Conservation (phyloP, 768 basidiomycete genomes). For the Amylocystis lapponica region DNA sequence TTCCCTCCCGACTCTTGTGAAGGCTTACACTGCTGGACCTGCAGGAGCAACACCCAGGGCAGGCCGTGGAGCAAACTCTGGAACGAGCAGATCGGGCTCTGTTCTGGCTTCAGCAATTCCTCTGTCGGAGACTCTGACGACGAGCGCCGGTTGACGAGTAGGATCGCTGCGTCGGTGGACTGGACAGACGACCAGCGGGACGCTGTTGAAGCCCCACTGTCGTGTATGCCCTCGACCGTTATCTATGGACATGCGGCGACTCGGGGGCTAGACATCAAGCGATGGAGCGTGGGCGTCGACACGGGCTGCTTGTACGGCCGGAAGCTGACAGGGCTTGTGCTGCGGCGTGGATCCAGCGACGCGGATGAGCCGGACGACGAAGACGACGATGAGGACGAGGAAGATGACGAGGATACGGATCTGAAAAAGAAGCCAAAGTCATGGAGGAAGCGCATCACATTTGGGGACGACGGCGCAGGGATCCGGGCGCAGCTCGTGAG, state of each 20-base stretch:
- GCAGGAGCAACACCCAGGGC: conserved; percentile 38
- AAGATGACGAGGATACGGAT: conserved; percentile 21
- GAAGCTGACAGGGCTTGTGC: conserved; percentile 61
- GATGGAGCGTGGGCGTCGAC: conserved; percentile 84
- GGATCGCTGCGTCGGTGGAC: conserved; percentile 13
- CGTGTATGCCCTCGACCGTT: conserved; percentile 71
- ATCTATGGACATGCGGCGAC: conserved; percentile 85
- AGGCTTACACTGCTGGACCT: neutral
- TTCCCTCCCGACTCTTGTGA: neutral
- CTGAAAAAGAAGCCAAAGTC: conserved; percentile 19
- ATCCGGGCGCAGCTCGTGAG: conserved; percentile 36
- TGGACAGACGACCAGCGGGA: conserved; percentile 2
- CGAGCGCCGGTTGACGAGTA: too few species aligned
- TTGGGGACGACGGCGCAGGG: conserved; percentile 52
- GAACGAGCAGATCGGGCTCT: conserved; percentile 58
- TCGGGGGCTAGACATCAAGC: conserved; percentile 73
- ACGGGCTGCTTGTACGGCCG: conserved; percentile 76
- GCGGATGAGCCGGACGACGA: neutral
- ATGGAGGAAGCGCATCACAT: conserved; percentile 34
- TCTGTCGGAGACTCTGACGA: neutral
- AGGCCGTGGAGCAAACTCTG: conserved; percentile 74
- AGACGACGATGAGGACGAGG: conserved; percentile 15
- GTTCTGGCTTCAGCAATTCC: conserved; percentile 40
- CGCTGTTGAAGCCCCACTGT: conserved; percentile 30
- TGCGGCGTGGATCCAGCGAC: conserved; percentile 25